Percentiles rank a stretch among this genome's conserved stretches.
These are phyloP conservation scores for Claviceps sorghi DNA, from an alignment of 2,329 filamentous ascomycete species.

Conservation along the genomic window DNA sequence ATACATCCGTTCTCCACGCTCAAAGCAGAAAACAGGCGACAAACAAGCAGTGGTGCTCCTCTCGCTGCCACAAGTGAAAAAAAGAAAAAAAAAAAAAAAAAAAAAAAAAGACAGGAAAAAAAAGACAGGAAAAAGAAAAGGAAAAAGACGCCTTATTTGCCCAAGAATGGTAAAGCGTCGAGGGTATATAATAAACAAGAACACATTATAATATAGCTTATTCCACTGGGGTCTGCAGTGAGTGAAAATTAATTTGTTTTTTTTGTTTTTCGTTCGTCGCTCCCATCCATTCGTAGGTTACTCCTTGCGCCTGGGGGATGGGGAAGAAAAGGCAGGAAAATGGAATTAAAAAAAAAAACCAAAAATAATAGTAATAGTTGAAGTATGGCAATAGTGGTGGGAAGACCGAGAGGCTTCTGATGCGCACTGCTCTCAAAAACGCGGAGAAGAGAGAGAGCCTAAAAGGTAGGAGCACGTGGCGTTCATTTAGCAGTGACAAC, in stretches of 20 bases:
- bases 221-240: not conserved
- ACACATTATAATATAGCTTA: constrained; percentile 2
- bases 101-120: not conserved
- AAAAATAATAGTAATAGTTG: not conserved
- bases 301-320: not conserved
- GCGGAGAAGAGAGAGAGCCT: not conserved
- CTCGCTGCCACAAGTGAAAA: not conserved
- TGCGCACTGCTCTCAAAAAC: not conserved
- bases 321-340: not conserved
- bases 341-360: not conserved
- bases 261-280: not conserved
- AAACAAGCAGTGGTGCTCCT: not conserved
- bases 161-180: not conserved
- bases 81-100: not conserved
- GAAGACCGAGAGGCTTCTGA: not conserved
- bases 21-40: not conserved
- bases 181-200: constrained; percentile 8
- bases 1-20: not conserved
- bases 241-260: not conserved
- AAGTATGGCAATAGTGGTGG: not conserved
- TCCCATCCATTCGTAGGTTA: not conserved
- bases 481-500: not conserved
- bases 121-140: not conserved
- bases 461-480: not conserved
- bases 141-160: not conserved